Percentiles rank a stretch among this genome's conserved stretches.
These are phyloP conservation scores for Meyerozyma athensensis DNA, from an alignment of 1,139 yeast species.

Conservation along the genomic window DNA sequence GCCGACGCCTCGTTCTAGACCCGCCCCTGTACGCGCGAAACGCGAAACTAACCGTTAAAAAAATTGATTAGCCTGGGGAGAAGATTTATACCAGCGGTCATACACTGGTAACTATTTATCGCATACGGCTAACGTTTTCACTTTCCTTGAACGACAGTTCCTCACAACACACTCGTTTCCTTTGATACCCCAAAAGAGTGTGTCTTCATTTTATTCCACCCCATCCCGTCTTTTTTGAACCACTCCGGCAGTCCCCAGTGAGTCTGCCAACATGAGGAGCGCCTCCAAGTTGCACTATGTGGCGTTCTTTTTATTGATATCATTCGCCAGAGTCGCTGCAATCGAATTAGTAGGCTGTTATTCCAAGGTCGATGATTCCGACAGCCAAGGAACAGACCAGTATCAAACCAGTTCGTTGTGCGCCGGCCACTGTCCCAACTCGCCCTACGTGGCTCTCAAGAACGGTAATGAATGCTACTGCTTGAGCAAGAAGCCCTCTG, in stretches of 20 bases:
- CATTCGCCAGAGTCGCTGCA: conserved; percentile 1
- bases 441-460: conserved; percentile 55
- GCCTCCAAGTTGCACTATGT: background rate
- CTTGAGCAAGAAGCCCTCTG: conserved; percentile 49
- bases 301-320: background rate
- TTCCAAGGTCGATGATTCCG: conserved; percentile 25
- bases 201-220: too few relatives aligned
- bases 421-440: conserved; percentile 39
- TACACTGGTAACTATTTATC: background rate
- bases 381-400: conserved; percentile 28
- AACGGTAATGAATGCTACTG: conserved; percentile 63
- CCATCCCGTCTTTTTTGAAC: too few relatives aligned
- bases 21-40: conserved; percentile 3
- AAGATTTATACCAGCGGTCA: background rate
- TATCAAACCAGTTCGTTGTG: conserved; percentile 54
- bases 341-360: conserved; percentile 26
- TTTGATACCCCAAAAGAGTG: too few relatives aligned
- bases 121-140: too few relatives aligned
- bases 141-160: too few relatives aligned
- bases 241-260: too few relatives aligned
- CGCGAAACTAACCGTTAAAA: conserved; percentile 1
- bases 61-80: background rate
- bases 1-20: conserved; percentile 3
- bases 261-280: background rate
- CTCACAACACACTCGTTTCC: too few relatives aligned